Base-by-base conservation (phyloP, 2,329 filamentous ascomycete species). In the Penicillium sp. region DNA sequence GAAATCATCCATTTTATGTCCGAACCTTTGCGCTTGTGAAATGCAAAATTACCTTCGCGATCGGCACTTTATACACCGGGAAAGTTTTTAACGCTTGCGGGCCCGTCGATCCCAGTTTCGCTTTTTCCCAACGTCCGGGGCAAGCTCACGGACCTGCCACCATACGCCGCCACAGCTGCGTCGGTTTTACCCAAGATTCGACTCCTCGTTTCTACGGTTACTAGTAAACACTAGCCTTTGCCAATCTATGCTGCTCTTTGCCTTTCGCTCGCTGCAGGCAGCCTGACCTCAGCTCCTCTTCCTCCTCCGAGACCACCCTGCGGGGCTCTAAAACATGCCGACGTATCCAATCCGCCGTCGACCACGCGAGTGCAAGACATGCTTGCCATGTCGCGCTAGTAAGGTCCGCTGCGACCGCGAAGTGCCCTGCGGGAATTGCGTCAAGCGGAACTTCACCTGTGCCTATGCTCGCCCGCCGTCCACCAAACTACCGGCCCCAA, bases 381-480 rank as follows among this genome's bases (percentile, higher is more conserved):
- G 80, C 59, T 71, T 76, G 49, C 68, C 75, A 15, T 82, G 80
- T 55, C 78, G 79, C 43, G 73, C 75, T 22, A 76, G 78, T 48
- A 82, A 82, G 70, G 81, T 81, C 64, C 73, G 78, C 57, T 76
- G 74, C 61, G 73, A 76, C 64, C 73, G 74, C 61, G 71, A 73
- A 43, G 58, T 72, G 11, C 74, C 74, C 41, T 76, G 74, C 51
- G 63, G 70, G 52, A 75, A 75, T 59, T 76, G 74, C 60, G 66
- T 73, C 53, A 76, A 75, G 59, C 70, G 74, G 55, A 73, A 73
- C 49, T 73, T 73, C 57, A 70, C 64, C 57, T 75, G 73, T 54
- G 68, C 72, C 54, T 73, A 73, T 63, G 69, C 68, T 54, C 69
- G 66, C 47, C 69, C 68, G 22, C 54, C 62, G 14, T 53, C 67